Base-by-base conservation (phyloP, 768 basidiomycete genomes). In the Lactarius quietus region DNA sequence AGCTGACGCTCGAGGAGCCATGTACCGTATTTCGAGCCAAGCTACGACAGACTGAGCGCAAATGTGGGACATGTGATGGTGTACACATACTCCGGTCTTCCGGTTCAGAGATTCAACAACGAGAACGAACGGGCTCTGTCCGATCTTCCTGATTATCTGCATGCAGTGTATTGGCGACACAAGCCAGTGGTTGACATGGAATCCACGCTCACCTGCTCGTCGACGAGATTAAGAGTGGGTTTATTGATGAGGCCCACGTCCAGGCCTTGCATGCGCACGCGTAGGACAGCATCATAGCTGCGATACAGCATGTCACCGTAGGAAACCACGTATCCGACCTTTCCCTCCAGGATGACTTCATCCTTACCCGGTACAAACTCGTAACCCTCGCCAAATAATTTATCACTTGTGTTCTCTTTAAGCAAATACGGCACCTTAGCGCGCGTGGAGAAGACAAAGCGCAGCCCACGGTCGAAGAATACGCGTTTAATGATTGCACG, bases 281-380 rank as follows among this genome's bases (percentile, higher is more conserved):
- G 81, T 63, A 92, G 76, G 52, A 94, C 92, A 17, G 93, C 93
- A 72, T 95, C 93, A 78, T 82, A 89, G 48, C 88, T 83, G 66
- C 93, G 81, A 76, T 94, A 91, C 26, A 93, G 77, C 89, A 91
- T 91, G 76, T 94, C 92, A 20, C 93, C 93, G 70, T 88, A 93
- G 2, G 89, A 83, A 45, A 95, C 88, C 35, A 95, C 88, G 69
- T 92, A 94, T 39, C 93, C 93, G 3, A 82, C 87, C 38, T 76
- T 87, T 51, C 92, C 92, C 72, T 92, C 89, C 14, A 81, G 77
- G 70, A 95, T 88, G 28, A 86, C 76, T 76, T 95, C 93, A 71
- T 94, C 92, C 75, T 90, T 92, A 33, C 92, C 91, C 8, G 92
- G 92, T 1, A 85, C 79, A 72, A 95, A 95, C 76, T 87, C 75